Evolutionary conservation across 2,329 filamentous ascomycete genomes (phyloP).

Genomic region (Lecanosticta acicola): DNA sequence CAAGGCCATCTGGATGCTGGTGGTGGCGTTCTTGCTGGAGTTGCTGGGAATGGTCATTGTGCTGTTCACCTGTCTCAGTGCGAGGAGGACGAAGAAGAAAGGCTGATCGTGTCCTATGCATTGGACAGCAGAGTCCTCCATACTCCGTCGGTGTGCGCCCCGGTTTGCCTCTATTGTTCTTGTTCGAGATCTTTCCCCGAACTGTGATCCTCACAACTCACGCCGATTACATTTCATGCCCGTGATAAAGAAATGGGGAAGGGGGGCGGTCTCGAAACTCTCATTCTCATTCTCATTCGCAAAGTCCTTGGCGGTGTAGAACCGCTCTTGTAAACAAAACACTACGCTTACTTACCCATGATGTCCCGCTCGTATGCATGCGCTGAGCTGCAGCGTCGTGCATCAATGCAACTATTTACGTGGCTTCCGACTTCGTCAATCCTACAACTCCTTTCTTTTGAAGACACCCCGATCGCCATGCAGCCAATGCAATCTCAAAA

Average conservation of each 20-base stretch:
- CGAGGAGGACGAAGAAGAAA: slow-evolving; percentile 23
- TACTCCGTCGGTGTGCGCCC: no score
- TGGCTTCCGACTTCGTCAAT: not conserved
- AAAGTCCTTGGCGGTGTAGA: no score
- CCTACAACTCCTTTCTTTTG: not conserved
- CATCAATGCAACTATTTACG: not conserved
- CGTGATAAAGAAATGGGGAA: no score
- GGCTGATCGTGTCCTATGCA: no score
- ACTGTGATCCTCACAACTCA: no score
- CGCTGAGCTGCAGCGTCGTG: not conserved
- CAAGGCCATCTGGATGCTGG: slow-evolving; percentile 54
- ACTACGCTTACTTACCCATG: not conserved
- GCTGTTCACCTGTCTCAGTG: slow-evolving; percentile 46
- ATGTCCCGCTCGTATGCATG: not conserved
- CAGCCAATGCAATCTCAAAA: not conserved
- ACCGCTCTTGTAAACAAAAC: no score
- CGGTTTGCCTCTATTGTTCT: no score
- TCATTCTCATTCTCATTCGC: no score
- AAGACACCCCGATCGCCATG: not conserved
- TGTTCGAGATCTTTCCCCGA: no score
- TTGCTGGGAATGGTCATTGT: slow-evolving; percentile 54
- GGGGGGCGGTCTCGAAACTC: no score
- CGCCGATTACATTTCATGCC: no score
- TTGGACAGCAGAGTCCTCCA: no score
- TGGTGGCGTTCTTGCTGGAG: slow-evolving; percentile 52